Base-by-base conservation (phyloP, 2,329 filamentous ascomycete species). In the Stromatinia cepivora region DNA sequence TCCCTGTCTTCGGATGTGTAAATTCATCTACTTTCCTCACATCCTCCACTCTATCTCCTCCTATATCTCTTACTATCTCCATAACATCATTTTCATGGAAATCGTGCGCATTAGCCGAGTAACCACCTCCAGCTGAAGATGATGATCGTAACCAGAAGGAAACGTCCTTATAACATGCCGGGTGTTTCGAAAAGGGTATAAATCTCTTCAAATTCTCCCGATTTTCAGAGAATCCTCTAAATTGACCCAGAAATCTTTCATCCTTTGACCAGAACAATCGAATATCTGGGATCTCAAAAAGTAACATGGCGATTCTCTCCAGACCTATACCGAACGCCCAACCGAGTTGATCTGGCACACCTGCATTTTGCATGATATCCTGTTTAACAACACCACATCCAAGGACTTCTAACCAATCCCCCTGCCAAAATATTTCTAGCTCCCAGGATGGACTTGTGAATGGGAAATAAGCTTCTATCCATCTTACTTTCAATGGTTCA, bases 11-110 rank as follows among this genome's bases (percentile, higher is more conserved):
- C 50, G 94, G 93, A 80, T 98, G 93, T 61, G 87, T 88, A 79
- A 98, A 99, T 78, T 92, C 87, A 80, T 98, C 95, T 66, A 92
- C 88, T 39, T 96, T 84, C 71, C 83, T 84, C 64, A 98, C 94
- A 79, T 97, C 93, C 81, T 99, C 95, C 48, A 95, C 93, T 31
- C 89, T 81, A 79, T 97, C 92, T 64, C 93, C 94, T 13, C 88
- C 92, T 59, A 94, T 85, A 74, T 89, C 89, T 73, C 95, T 89
- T 25, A 97, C 92, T 69, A 97, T 86, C 81, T 98, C 95, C 94
- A 98, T 98, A 65, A 98, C 84, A 80, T 99, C 95, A 81, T 98
- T 98, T 79, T 96, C 94, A 79, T 98, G 94, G 78, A 97, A 93
- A 75, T 82, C 81, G 39, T 80, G 77, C 70, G 74, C 79, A 75